Percentiles rank a stretch among this genome's conserved stretches.
phyloP scores from a whole-genome alignment of 176 grass and related monocot species.

The Chloris gayana region DNA sequence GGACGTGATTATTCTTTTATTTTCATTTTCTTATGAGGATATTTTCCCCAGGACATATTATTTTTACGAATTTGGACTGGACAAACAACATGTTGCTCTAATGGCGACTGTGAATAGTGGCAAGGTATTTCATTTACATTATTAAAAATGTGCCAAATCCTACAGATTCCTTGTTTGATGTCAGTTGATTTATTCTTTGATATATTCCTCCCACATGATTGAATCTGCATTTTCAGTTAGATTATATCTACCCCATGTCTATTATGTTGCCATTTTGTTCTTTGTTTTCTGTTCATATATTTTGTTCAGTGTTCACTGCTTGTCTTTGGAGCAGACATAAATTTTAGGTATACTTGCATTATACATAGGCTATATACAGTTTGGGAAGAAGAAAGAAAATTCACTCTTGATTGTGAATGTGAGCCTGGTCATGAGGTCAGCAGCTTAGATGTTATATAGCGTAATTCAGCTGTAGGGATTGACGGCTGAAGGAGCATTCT shows the following conservation, averaged over 20 bases:
- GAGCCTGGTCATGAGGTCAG: neutral
- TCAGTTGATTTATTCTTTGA: constrained; percentile 9
- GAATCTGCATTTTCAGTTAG: constrained; percentile 20
- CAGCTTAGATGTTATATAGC: neutral
- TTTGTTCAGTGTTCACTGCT: constrained; percentile 7
- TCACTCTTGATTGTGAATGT: neutral
- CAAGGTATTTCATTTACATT: constrained; percentile 63
- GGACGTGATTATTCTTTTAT: neutral
- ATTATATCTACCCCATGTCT: neutral
- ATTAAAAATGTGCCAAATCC: neutral
- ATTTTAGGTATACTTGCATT: neutral
- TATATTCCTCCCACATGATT: neutral
- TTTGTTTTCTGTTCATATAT: constrained; percentile 12
- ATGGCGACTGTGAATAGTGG: constrained; percentile 78
- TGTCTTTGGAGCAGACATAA: neutral
- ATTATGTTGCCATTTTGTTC: neutral
- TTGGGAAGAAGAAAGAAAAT: neutral
- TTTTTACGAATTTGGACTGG: constrained; percentile 82
- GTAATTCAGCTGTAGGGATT: neutral
- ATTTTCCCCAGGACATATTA: constrained; percentile 76
- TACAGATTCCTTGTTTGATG: constrained; percentile 1
- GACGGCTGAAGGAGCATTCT: neutral
- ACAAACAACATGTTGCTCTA: constrained; percentile 81
- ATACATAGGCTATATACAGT: neutral
- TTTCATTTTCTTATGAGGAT: constrained; percentile 17